A percentile compares a stretch with the other conserved stretches of the same genome.
Evolutionary conservation across 768 basidiomycete species (phyloP).

Genomic region (Boletus tomentosulus): DNA sequence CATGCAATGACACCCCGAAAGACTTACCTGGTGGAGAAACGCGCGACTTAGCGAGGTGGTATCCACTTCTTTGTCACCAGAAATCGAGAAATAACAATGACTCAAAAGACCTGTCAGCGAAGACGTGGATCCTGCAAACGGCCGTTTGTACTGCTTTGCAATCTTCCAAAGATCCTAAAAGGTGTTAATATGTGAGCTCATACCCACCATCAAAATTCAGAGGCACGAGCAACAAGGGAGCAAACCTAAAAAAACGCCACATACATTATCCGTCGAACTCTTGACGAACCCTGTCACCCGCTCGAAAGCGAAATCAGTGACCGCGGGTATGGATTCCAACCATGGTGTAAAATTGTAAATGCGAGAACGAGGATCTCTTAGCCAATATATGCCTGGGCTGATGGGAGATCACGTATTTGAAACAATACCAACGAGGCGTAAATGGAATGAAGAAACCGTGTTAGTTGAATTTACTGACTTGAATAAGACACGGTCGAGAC

Average conservation of each 20-base stretch:
- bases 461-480: conserved; percentile 45
- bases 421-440: not conserved
- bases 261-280: conserved; percentile 72
- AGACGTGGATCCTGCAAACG: conserved; percentile 85
- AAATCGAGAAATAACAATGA: conserved; percentile 87
- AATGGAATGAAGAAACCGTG: not conserved
- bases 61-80: conserved; percentile 65
- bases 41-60: conserved; percentile 52
- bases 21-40: conserved; percentile 56
- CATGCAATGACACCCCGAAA: no score
- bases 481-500: conserved; percentile 68
- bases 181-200: not conserved
- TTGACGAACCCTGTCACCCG: conserved; percentile 67
- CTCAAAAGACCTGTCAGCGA: conserved; percentile 79
- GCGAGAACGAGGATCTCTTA: conserved; percentile 79
- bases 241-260: conserved; percentile 10
- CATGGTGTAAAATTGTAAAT: conserved; percentile 81
- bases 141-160: conserved; percentile 52
- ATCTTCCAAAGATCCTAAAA: conserved; percentile 60
- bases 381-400: conserved; percentile 87
- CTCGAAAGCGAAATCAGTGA: conserved; percentile 83
- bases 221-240: no score
- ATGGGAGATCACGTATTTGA: not conserved
- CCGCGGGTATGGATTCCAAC: conserved; percentile 68
- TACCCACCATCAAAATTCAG: not conserved